These are phyloP conservation scores for Balakata baccata DNA, from an alignment of 345 rosid genomes.

Conservation along the genomic window DNA sequence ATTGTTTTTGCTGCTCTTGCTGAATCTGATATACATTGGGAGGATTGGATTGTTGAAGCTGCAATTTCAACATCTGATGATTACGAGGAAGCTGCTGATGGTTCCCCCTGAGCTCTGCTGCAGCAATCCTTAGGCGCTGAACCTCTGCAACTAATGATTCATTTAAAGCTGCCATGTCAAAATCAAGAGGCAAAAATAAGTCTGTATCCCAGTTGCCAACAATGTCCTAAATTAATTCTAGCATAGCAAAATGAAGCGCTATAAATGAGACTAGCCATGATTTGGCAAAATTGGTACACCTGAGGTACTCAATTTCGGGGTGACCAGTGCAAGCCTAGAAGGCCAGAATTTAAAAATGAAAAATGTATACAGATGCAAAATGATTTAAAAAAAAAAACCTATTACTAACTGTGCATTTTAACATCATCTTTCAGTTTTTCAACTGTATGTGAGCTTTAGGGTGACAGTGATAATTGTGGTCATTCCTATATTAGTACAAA, in stretches of 20 bases:
- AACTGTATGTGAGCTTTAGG: too few relatives aligned
- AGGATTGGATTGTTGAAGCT: constrained; percentile 37
- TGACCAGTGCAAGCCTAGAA: too few relatives aligned
- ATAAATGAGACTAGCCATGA: background rate
- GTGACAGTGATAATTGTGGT: too few relatives aligned
- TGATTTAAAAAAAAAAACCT: too few relatives aligned
- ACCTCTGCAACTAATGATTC: constrained; percentile 62
- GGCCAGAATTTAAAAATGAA: background rate
- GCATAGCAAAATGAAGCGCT: background rate
- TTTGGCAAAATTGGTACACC: background rate
- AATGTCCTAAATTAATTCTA: background rate
- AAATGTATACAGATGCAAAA: background rate
- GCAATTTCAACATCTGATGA: constrained; percentile 50
- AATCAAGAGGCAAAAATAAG: background rate
- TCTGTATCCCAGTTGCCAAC: background rate
- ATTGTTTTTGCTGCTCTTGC: constrained; percentile 27
- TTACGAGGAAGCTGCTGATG: constrained; percentile 35
- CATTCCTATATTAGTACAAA: too few relatives aligned
- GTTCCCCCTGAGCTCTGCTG: constrained; percentile 40
- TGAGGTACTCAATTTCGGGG: background rate
- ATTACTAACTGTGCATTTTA: too few relatives aligned
- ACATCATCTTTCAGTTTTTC: too few relatives aligned
- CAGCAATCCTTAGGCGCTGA: constrained; percentile 45
- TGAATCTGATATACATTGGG: constrained; percentile 39
- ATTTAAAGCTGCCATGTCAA: constrained; percentile 44